Evolutionary conservation across 495 filamentous ascomycete genomes (phyloP), one percentile per base, ranked within the genome.

Genomic region (Pseudevernia furfuracea): DNA sequence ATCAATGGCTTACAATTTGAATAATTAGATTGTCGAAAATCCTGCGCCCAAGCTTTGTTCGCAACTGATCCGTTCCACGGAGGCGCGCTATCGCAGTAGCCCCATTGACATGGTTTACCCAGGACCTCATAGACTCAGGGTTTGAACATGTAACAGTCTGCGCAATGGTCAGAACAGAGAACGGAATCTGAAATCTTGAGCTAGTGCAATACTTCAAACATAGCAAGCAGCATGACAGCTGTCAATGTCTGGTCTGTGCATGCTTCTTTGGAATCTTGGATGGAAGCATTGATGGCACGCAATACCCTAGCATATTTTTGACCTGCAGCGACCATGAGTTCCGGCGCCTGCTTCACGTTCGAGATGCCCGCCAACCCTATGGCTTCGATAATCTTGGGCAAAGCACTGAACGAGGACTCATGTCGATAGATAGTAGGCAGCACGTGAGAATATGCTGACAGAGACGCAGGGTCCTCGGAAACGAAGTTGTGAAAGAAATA

Each of bases 231-330:
- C 30, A 89, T 73, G 41, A 87, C 80, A 1, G 84, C 78, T 38
- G 85, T 81, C 64, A 89, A 79, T 6, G 85, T 86, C 58, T 77
- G 77, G 70, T 89, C 85, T 52, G 83, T 79, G 65, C 78, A 80
- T 49, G 82, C 84, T 48, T 86, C 80, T 14, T 71, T 72, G 6
- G 79, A 77, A 61, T 83, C 76, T 57, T 74, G 68, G 17, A 89
- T 69, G 21, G 86, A 85, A 28, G 76, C 70, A 60, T 83, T 86
- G 5, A 80, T 73, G n/a, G 78, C 68, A 39, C 74, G 71, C 25
- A 84, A 66, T 0, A 80, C 82, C 21, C 71, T 75, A 3, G 75
- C 74, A 72, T 84, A 84, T 66, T 80, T 78, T 60, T 68, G 73
- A 53, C 73, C 75, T 21, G 82, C 80, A 37, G 71, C 66, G 1